These are phyloP conservation scores for Tylopilus sp. DNA, from an alignment of 768 basidiomycete species.

Conservation along the genomic window DNA sequence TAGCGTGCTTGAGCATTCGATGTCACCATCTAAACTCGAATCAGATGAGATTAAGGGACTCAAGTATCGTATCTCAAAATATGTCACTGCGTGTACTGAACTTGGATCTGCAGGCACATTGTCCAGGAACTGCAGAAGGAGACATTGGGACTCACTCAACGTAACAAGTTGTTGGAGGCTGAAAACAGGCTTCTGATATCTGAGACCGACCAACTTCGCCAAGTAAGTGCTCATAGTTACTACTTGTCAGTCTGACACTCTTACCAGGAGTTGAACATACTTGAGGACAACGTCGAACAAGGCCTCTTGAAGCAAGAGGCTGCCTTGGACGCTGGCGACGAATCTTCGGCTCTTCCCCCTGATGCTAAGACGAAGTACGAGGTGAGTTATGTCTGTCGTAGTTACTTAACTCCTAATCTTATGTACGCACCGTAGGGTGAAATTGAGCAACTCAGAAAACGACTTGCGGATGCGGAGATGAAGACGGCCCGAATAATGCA, in stretches of 20 bases:
- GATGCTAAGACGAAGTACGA: slow-evolving; percentile 52
- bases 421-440: slow-evolving; percentile 49
- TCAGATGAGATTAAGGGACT: slow-evolving; percentile 72
- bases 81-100: background rate
- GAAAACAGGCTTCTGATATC: slow-evolving; percentile 70
- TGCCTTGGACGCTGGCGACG: slow-evolving; percentile 25
- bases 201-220: slow-evolving; percentile 60
- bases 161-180: slow-evolving; percentile 67
- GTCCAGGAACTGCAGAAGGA: slow-evolving; percentile 88
- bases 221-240: slow-evolving; percentile 41
- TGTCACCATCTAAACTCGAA: slow-evolving; percentile 50
- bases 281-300: slow-evolving; percentile 75
- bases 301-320: slow-evolving; percentile 52
- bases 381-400: slow-evolving; percentile 32
- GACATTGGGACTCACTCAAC: slow-evolving; percentile 56
- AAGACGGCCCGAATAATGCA: slow-evolving; percentile 68
- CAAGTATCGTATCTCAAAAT: slow-evolving; percentile 46
- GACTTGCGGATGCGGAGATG: slow-evolving; percentile 65
- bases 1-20: slow-evolving; percentile 30
- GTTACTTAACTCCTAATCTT: background rate
- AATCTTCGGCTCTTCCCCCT: slow-evolving; percentile 9
- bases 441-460: slow-evolving; percentile 67
- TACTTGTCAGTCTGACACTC: background rate
- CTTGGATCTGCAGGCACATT: slow-evolving; percentile 56
- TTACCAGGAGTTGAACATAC: slow-evolving; percentile 63